A percentile compares a stretch with the other conserved stretches of the same genome.
phyloP scores from a whole-genome alignment of 169 alveolate species.

The Theileria parva region DNA sequence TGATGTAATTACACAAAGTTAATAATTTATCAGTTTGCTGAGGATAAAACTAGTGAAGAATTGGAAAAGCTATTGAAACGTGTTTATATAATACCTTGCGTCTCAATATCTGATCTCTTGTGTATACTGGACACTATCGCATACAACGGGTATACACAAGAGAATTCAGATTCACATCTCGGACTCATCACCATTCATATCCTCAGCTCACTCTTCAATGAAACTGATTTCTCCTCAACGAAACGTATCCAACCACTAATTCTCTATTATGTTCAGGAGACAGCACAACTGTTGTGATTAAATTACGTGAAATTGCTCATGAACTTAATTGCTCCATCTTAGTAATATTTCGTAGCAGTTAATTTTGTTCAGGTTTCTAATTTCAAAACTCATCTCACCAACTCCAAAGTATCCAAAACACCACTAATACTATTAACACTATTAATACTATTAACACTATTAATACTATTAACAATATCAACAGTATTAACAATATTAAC shows the following conservation, averaged over 20 bases:
- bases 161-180: neutral
- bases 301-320: neutral
- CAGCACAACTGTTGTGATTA: neutral
- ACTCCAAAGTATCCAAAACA: neutral
- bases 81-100: slow-evolving; percentile 25
- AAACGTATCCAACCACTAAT: no score
- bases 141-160: neutral
- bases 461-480: no score
- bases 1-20: neutral
- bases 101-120: slow-evolving; percentile 15
- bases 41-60: neutral
- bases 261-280: no score
- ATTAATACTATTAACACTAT: no score
- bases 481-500: no score
- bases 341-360: neutral
- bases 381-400: slow-evolving; percentile 15
- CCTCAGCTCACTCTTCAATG: slow-evolving; percentile 30
- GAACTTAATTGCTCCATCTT: slow-evolving; percentile 21
- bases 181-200: slow-evolving; percentile 4
- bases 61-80: slow-evolving; percentile 24
- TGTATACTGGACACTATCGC: slow-evolving; percentile 12
- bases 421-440: no score
- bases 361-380: slow-evolving; percentile 4
- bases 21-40: neutral
- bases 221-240: neutral